Evolutionary conservation across 1,284 basidiomycete genomes (phyloP).

Genomic region (Ceratobasidium sp.): DNA sequence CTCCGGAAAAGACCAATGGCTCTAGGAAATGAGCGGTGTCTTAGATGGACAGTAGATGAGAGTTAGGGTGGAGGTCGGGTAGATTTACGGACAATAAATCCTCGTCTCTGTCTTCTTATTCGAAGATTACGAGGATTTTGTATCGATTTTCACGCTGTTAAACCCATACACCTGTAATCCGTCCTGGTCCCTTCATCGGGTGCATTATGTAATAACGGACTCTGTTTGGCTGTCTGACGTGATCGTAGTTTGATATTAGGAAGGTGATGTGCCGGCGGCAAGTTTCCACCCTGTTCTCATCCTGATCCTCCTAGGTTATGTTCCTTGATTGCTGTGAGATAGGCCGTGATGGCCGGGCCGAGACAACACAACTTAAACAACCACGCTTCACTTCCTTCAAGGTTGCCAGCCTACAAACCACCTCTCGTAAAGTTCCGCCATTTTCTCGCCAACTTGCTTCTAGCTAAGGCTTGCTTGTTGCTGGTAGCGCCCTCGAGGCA

Average conservation of each 20-base stretch:
- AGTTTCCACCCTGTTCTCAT: not conserved
- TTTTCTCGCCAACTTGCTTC: not conserved
- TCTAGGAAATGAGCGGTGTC: not conserved
- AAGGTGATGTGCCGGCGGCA: not conserved
- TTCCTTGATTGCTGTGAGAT: not conserved
- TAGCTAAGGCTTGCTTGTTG: not conserved
- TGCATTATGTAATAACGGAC: too few relatives aligned
- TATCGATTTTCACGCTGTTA: too few relatives aligned
- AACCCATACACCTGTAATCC: too few relatives aligned
- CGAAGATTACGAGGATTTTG: too few relatives aligned
- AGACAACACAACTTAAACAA: not conserved
- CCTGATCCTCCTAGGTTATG: not conserved
- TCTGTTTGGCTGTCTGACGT: not conserved
- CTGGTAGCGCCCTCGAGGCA: constrained; percentile 1
- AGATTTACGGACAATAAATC: not conserved
- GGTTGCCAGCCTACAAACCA: not conserved
- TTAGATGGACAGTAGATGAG: not conserved
- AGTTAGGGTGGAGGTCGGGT: not conserved
- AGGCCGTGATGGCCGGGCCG: not conserved
- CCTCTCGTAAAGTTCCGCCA: not conserved
- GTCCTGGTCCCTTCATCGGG: too few relatives aligned
- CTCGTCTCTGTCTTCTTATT: too few relatives aligned
- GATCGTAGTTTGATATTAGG: not conserved
- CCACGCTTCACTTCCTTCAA: not conserved
- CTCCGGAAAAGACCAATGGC: not conserved